Conservation (phyloP, 768 basidiomycete species). For the Paxillus rubicundulus region DNA sequence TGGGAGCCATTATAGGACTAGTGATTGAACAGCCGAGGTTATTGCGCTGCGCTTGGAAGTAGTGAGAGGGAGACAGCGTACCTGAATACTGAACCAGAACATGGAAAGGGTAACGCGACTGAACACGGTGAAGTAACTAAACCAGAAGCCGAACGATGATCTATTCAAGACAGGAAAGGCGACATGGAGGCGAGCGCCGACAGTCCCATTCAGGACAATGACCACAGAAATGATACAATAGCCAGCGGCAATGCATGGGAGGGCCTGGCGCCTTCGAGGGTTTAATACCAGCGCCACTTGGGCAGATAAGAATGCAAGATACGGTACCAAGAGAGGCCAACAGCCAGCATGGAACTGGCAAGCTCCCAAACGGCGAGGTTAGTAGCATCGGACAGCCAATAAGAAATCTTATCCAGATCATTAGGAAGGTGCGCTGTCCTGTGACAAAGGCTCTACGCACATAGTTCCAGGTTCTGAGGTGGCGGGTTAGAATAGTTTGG, state of each 20-base stretch:
- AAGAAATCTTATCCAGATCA: conserved; percentile 15
- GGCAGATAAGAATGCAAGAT: neutral
- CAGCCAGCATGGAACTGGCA: conserved; percentile 72
- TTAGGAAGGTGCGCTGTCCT: conserved; percentile 30
- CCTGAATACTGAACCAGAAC: conserved; percentile 84
- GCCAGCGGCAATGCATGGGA: conserved; percentile 67
- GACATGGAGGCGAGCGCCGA: conserved; percentile 76
- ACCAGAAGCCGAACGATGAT: conserved; percentile 87
- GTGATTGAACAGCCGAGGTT: neutral
- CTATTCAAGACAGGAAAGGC: conserved; percentile 75
- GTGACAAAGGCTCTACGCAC: conserved; percentile 49
- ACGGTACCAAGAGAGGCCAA: conserved; percentile 67
- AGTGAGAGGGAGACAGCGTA: conserved; percentile 13
- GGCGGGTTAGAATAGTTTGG: neutral
- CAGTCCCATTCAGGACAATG: conserved; percentile 77
- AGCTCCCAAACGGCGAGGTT: conserved; percentile 32
- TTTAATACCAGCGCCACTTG: neutral
- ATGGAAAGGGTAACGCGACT: conserved; percentile 73
- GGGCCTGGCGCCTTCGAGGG: conserved; percentile 58
- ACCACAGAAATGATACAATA: conserved; percentile 71
- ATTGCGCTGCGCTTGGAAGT: neutral
- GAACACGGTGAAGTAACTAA: conserved; percentile 83
- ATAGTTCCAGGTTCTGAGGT: conserved; percentile 52
- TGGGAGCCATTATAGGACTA: conserved; percentile 63
- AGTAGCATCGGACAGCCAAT: conserved; percentile 29